These are phyloP conservation scores for Davidsoniella eucalypti DNA, from an alignment of 2,329 filamentous ascomycete genomes.

Conservation along the genomic window DNA sequence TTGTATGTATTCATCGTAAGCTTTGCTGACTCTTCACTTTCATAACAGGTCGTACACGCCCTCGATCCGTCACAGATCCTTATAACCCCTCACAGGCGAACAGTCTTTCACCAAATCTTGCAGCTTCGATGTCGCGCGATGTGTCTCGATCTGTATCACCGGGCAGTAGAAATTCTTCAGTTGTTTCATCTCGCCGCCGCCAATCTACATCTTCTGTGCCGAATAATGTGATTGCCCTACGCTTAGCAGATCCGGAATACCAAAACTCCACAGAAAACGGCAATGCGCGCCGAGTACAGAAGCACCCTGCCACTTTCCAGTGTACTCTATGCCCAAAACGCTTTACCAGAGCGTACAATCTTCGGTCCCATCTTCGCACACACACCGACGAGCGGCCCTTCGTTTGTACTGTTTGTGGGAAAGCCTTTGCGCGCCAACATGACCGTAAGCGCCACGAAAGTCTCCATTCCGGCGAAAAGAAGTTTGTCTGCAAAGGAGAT, in stretches of 20 bases:
- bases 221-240: conserved; percentile 61
- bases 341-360: conserved; percentile 91
- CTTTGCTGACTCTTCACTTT: conserved; percentile 7
- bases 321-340: conserved; percentile 86
- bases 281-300: conserved; percentile 70
- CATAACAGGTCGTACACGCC: conserved; percentile 30
- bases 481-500: conserved; percentile 89
- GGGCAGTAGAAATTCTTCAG: conserved; percentile 31
- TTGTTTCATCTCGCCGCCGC: conserved; percentile 27
- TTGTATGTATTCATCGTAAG: background rate
- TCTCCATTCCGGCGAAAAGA: conserved; percentile 92
- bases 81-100: conserved; percentile 28
- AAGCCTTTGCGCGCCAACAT: conserved; percentile 93
- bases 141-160: conserved; percentile 42
- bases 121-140: conserved; percentile 29
- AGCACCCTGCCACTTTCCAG: conserved; percentile 94
- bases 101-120: conserved; percentile 32
- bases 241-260: conserved; percentile 75
- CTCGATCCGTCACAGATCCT: conserved; percentile 42
- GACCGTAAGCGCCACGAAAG: conserved; percentile 96
- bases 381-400: conserved; percentile 96
- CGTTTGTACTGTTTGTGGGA: conserved; percentile 90
- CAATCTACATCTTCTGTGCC: conserved; percentile 48
- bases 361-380: conserved; percentile 85
- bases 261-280: conserved; percentile 47